Evolutionary conservation across 768 basidiomycete species (phyloP).

Genomic region (Russula griseocarnosa): DNA sequence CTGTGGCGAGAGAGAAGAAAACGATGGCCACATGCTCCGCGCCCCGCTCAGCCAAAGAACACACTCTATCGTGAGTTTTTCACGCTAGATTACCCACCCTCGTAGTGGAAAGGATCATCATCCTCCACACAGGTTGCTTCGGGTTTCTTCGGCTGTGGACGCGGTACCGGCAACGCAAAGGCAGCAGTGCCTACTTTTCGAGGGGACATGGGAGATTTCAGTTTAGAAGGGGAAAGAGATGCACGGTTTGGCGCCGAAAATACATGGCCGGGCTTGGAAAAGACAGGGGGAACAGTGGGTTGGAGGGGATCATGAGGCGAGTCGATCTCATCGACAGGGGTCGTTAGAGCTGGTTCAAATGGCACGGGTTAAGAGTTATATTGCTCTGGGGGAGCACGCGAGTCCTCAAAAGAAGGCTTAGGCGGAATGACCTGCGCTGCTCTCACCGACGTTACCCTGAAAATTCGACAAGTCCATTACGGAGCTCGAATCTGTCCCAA

Average conservation of each 20-base stretch:
- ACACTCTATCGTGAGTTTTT: no score
- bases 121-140: constrained; percentile 21
- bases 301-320: constrained; percentile 38
- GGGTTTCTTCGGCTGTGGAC: constrained; percentile 53
- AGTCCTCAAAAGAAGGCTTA: not conserved
- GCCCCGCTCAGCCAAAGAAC: no score
- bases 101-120: constrained; percentile 26
- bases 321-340: constrained; percentile 31
- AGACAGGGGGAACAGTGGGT: constrained; percentile 30
- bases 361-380: constrained; percentile 29
- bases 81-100: no score
- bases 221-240: constrained; percentile 34
- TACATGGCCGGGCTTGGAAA: constrained; percentile 34
- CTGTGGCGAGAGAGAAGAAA: no score
- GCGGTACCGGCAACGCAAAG: constrained; percentile 58
- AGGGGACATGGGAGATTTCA: constrained; percentile 35
- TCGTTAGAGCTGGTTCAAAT: constrained; percentile 20
- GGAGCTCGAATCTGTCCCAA: constrained; percentile 32
- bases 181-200: constrained; percentile 48
- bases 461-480: constrained; percentile 32
- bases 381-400: constrained; percentile 16
- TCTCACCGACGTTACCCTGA: constrained; percentile 15
- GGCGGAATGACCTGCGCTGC: constrained; percentile 16
- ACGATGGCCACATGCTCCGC: no score
- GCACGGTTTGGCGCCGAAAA: constrained; percentile 35